phyloP scores from a whole-genome alignment of 2,329 filamentous ascomycete species.

The Scortechinia acanthostroma region DNA sequence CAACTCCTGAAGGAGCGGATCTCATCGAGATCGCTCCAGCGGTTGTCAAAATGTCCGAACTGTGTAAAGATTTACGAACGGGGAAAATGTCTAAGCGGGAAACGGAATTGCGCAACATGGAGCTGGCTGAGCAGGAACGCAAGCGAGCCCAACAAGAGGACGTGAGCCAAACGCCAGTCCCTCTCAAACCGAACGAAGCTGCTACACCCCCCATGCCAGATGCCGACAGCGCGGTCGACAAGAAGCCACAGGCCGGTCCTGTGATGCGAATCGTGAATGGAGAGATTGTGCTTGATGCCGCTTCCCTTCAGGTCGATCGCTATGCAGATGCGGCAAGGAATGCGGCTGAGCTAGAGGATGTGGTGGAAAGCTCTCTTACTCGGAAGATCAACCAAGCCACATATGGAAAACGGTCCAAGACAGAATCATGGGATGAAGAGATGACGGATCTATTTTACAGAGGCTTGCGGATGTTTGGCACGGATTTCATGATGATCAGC shows the following conservation, averaged over 20 bases:
- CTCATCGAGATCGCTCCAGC: slow-evolving; percentile 40
- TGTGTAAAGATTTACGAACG: slow-evolving; percentile 40
- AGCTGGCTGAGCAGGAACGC: slow-evolving; percentile 40
- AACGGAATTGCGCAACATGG: slow-evolving; percentile 44
- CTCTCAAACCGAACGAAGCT: not conserved
- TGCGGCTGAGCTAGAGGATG: slow-evolving; percentile 32
- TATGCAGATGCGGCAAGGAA: slow-evolving; percentile 36
- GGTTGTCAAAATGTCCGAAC: slow-evolving; percentile 45
- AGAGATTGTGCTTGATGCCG: slow-evolving; percentile 41
- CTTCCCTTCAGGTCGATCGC: slow-evolving; percentile 43
- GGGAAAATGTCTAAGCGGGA: slow-evolving; percentile 50
- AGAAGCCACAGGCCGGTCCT: slow-evolving; percentile 23
- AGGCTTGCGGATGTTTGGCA: slow-evolving; percentile 54
- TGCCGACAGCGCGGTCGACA: slow-evolving; percentile 10
- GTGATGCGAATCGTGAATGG: slow-evolving; percentile 47
- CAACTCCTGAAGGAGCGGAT: slow-evolving; percentile 37
- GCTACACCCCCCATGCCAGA: not conserved
- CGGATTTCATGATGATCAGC: slow-evolving; percentile 57
- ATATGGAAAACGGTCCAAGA: slow-evolving; percentile 34
- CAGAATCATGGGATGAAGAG: slow-evolving; percentile 45
- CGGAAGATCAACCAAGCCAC: not conserved
- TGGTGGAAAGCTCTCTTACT: slow-evolving; percentile 34
- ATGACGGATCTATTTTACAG: slow-evolving; percentile 55
- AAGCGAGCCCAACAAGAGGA: slow-evolving; percentile 14
- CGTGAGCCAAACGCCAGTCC: not conserved